Conservation (phyloP, 2,329 filamentous ascomycete genomes). For the Aschersonia sp. region DNA sequence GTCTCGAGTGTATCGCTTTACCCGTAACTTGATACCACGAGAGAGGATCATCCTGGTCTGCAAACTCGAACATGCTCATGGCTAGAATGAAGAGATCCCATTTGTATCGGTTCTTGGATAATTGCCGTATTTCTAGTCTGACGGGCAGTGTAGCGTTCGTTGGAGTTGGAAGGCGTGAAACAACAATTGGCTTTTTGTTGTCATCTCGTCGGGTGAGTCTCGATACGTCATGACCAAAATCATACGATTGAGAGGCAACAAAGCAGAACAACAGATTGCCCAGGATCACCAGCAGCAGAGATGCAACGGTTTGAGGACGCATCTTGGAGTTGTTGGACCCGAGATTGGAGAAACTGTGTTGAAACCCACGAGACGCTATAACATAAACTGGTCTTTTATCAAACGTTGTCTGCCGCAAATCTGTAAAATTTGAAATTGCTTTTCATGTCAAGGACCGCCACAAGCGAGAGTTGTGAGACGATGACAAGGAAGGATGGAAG, state of each 20-base stretch:
- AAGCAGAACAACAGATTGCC: neutral
- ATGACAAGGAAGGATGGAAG: neutral
- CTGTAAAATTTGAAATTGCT: neutral
- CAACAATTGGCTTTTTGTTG: conserved; percentile 21
- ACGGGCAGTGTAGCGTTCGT: conserved; percentile 24
- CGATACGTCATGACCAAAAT: conserved; percentile 34
- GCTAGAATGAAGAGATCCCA: conserved; percentile 70
- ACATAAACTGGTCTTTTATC: too few species aligned
- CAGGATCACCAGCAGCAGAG: neutral
- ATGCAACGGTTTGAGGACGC: neutral
- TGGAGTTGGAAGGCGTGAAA: conserved; percentile 25
- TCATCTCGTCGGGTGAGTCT: conserved; percentile 25
- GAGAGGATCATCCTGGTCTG: conserved; percentile 44
- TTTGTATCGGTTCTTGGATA: conserved; percentile 47
- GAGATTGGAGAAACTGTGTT: too few species aligned
- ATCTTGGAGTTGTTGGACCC: conserved; percentile 1
- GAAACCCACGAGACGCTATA: too few species aligned
- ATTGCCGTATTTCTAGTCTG: conserved; percentile 53
- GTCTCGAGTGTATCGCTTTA: conserved; percentile 16
- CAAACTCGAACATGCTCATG: conserved; percentile 56
- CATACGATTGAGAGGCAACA: conserved; percentile 20
- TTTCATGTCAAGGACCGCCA: neutral
- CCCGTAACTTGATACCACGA: conserved; percentile 73
- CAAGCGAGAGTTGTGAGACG: neutral
- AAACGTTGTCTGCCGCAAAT: neutral